Conservation (phyloP, 2,329 filamentous ascomycete genomes). For the Daldinia eschscholtzii region DNA sequence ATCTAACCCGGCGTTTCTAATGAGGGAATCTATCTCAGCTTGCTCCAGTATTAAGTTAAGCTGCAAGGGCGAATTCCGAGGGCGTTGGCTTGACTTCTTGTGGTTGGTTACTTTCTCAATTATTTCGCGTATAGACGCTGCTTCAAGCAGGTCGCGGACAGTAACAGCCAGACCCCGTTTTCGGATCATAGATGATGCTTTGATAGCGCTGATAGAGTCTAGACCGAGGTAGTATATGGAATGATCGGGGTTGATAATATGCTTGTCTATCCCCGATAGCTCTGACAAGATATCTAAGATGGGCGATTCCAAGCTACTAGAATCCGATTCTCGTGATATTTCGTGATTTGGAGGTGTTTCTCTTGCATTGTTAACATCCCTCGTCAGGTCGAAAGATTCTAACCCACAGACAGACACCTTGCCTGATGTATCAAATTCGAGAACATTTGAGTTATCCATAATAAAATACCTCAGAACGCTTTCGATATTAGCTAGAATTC, state of each 20-base stretch:
- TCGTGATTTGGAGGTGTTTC: background rate
- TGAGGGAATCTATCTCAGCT: constrained; percentile 56
- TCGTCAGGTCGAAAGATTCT: constrained; percentile 55
- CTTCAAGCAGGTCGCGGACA: constrained; percentile 78
- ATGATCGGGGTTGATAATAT: constrained; percentile 69
- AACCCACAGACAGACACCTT: constrained; percentile 75
- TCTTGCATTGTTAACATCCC: background rate
- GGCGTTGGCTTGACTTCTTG: background rate
- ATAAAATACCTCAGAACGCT: constrained; percentile 69
- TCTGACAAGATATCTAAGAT: constrained; percentile 65
- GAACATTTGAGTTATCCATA: constrained; percentile 61
- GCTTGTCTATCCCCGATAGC: constrained; percentile 71
- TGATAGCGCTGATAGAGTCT: constrained; percentile 93
- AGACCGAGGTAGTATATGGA: constrained; percentile 87
- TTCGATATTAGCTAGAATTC: constrained; percentile 72
- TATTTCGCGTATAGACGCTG: constrained; percentile 75
- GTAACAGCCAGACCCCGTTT: constrained; percentile 71
- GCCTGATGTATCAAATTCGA: constrained; percentile 62
- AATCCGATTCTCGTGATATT: constrained; percentile 42
- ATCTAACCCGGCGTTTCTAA: constrained; percentile 58
- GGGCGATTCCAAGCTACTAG: constrained; percentile 53
- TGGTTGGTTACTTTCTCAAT: constrained; percentile 50
- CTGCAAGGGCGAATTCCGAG: background rate
- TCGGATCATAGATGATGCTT: constrained; percentile 78
- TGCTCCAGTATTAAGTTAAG: constrained; percentile 50